Conservation (phyloP, 2,329 filamentous ascomycete species). For the Aspergillus neotritici region DNA sequence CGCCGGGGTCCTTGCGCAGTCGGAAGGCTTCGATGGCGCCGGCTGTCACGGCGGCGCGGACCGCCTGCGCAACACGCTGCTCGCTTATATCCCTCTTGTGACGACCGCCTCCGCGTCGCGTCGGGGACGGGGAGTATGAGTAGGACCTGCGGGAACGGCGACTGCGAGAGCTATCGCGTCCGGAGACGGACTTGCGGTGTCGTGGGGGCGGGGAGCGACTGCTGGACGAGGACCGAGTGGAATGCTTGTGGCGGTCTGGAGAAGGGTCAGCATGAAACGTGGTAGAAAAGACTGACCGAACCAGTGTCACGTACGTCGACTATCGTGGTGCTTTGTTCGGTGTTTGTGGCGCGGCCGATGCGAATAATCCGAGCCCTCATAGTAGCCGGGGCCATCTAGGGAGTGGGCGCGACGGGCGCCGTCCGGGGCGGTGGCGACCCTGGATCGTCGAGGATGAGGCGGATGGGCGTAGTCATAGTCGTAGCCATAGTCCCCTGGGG, state of each 20-base stretch:
- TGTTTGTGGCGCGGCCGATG: conserved; percentile 36
- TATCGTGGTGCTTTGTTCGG: conserved; percentile 44
- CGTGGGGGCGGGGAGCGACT: conserved; percentile 37
- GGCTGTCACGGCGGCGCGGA: conserved; percentile 83
- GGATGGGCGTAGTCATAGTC: conserved; percentile 39
- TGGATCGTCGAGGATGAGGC: conserved; percentile 16
- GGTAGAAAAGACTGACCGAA: background rate
- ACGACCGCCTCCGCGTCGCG: conserved; percentile 49
- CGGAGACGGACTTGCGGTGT: conserved; percentile 44
- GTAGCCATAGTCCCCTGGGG: conserved; percentile 51
- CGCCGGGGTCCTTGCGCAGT: conserved; percentile 78
- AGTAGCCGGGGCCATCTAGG: conserved; percentile 29
- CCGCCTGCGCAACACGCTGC: conserved; percentile 72
- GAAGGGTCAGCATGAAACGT: conserved; percentile 2
- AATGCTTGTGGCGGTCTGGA: conserved; percentile 29
- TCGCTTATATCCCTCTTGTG: conserved; percentile 47
- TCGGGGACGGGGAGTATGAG: conserved; percentile 44
- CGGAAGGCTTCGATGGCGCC: conserved; percentile 90
- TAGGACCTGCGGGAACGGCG: conserved; percentile 39
- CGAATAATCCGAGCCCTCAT: conserved; percentile 26
- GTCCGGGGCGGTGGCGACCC: conserved; percentile 30
- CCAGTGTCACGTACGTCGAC: conserved; percentile 28
- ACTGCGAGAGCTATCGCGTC: conserved; percentile 33
- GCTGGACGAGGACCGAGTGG: conserved; percentile 32
- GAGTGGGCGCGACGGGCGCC: conserved; percentile 35